Evolutionary conservation across 1,284 basidiomycete species (phyloP).

Genomic region (Moniliophthora roreri): DNA sequence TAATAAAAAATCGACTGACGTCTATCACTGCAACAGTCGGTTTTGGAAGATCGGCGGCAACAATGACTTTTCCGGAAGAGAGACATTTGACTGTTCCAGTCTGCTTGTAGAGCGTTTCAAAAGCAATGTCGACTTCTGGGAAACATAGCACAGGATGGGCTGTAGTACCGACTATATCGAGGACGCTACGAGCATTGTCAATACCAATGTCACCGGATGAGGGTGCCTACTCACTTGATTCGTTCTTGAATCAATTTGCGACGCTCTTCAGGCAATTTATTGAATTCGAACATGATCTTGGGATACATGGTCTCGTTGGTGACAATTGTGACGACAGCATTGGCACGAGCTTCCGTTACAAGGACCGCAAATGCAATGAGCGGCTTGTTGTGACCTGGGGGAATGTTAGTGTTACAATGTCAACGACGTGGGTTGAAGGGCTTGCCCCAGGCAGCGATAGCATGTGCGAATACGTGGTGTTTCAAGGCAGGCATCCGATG

Average conservation of each 20-base stretch:
- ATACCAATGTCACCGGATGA: not conserved
- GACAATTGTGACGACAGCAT: slow-evolving; percentile 6
- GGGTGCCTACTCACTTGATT: not conserved
- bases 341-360: slow-evolving; percentile 2
- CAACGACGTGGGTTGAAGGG: no score
- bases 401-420: no score
- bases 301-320: slow-evolving; percentile 1
- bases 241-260: not conserved
- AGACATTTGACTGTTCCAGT: slow-evolving; percentile 2
- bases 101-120: slow-evolving; percentile 2
- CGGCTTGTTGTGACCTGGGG: slow-evolving; percentile 9
- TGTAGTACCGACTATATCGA: not conserved
- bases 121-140: slow-evolving; percentile 1
- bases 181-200: not conserved
- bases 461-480: no score
- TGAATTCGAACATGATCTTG: slow-evolving; percentile 2
- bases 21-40: slow-evolving; percentile 8
- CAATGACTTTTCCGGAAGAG: slow-evolving; percentile 1
- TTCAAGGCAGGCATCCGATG: no score
- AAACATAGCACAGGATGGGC: not conserved
- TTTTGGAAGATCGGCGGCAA: not conserved
- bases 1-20: not conserved
- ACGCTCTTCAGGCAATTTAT: not conserved
- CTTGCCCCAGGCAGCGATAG: no score
- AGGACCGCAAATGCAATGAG: slow-evolving; percentile 1